A percentile compares a stretch with the other conserved stretches of the same genome.
These are phyloP conservation scores for Decorospora gaudefroyi DNA, from an alignment of 2,329 filamentous ascomycete genomes.

Conservation along the genomic window DNA sequence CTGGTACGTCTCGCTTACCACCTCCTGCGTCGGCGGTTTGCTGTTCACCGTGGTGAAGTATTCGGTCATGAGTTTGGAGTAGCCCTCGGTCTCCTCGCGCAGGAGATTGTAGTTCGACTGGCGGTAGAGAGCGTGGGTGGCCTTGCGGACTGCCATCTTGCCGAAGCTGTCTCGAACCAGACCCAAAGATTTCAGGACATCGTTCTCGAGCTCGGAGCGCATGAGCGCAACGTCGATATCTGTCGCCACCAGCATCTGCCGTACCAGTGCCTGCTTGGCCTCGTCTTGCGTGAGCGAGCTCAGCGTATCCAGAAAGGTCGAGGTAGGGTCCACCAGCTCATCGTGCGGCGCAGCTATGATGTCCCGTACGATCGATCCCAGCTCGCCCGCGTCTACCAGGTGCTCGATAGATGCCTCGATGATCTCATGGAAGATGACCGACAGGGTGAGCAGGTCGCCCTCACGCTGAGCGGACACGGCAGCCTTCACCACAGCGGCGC, in stretches of 20 bases:
- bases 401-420: conserved; percentile 74
- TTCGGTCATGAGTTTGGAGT: conserved; percentile 93
- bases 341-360: conserved; percentile 63
- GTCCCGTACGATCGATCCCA: conserved; percentile 73
- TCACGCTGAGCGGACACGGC: conserved; percentile 67
- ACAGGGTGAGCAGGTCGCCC: conserved; percentile 70
- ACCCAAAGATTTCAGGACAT: conserved; percentile 73
- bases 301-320: conserved; percentile 80
- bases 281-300: conserved; percentile 78
- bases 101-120: conserved; percentile 97
- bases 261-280: conserved; percentile 61
- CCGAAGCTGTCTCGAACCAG: conserved; percentile 85
- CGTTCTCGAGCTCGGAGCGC: conserved; percentile 80
- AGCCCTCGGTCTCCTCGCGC: conserved; percentile 94
- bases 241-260: conserved; percentile 71
- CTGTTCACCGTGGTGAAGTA: conserved; percentile 85
- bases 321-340: conserved; percentile 54
- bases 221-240: conserved; percentile 72
- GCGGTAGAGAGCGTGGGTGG: conserved; percentile 90
- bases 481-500: conserved; percentile 67
- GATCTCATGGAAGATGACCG: conserved; percentile 81
- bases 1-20: conserved; percentile 85
- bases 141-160: conserved; percentile 81
- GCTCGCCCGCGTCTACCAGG: conserved; percentile 68
- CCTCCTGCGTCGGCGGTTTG: conserved; percentile 72